phyloP scores from a whole-genome alignment of 352 stramenopile genomes.

The Phytophthora europaea region DNA sequence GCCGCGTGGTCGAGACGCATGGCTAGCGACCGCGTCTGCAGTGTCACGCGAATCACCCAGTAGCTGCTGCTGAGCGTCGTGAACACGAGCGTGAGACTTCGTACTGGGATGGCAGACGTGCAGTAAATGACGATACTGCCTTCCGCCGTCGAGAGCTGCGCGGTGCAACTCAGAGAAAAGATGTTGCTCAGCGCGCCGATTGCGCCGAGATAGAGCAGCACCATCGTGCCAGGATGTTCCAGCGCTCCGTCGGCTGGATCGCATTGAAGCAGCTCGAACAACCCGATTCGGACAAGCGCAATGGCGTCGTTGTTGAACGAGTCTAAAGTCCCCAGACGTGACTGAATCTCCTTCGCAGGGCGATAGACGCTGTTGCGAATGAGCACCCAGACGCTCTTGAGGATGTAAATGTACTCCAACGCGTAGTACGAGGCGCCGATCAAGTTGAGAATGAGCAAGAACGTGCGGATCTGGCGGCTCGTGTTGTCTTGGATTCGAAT shows the following conservation, averaged over 20 bases:
- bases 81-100: slow-evolving; percentile 43
- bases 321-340: slow-evolving; percentile 1
- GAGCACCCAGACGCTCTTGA: slow-evolving; percentile 36
- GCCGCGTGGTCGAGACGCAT: slow-evolving; percentile 37
- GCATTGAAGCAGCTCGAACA: slow-evolving; percentile 33
- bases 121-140: slow-evolving; percentile 51
- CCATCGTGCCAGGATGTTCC: slow-evolving; percentile 42
- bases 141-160: slow-evolving; percentile 32
- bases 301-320: slow-evolving; percentile 12
- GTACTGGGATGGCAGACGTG: slow-evolving; percentile 41
- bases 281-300: slow-evolving; percentile 11
- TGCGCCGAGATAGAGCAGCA: slow-evolving; percentile 49
- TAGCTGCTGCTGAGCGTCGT: slow-evolving; percentile 52
- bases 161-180: slow-evolving; percentile 49
- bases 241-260: slow-evolving; percentile 42
- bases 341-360: slow-evolving; percentile 10
- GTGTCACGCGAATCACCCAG: slow-evolving; percentile 48
- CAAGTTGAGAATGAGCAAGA: slow-evolving; percentile 47
- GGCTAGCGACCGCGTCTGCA: slow-evolving; percentile 39
- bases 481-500: slow-evolving; percentile 56
- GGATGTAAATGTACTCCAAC: slow-evolving; percentile 44
- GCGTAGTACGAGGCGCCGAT: slow-evolving; percentile 46
- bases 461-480: slow-evolving; percentile 48
- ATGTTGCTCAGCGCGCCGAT: slow-evolving; percentile 56
- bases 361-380: slow-evolving; percentile 38